Evolutionary conservation across 2,329 filamentous ascomycete species (phyloP).

Genomic region (Fusarium paranaense): DNA sequence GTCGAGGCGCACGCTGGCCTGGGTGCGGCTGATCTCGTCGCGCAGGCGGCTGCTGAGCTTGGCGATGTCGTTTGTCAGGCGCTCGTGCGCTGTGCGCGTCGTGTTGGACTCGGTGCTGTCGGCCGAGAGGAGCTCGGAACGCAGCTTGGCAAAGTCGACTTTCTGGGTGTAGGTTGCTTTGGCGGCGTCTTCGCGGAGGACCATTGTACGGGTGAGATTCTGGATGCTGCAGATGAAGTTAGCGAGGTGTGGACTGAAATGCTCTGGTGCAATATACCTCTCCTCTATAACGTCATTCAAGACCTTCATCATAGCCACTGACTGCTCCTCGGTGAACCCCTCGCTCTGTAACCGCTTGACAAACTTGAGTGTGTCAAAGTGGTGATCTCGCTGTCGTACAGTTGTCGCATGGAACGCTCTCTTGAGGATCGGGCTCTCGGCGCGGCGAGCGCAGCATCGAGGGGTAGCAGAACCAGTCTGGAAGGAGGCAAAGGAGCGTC

Average conservation of each 20-base stretch:
- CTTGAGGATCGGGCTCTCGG: conserved; percentile 41
- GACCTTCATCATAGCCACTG: conserved; percentile 98
- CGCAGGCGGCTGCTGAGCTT: conserved; percentile 90
- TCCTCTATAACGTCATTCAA: conserved; percentile 97
- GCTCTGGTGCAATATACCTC: conserved; percentile 62
- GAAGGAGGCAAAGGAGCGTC: conserved; percentile 35
- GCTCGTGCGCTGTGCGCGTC: conserved; percentile 90
- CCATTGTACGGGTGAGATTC: conserved; percentile 97
- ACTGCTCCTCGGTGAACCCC: conserved; percentile 95
- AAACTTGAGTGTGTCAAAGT: conserved; percentile 98
- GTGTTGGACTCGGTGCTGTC: conserved; percentile 92
- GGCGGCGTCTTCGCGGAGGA: conserved; percentile 91
- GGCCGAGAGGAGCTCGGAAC: conserved; percentile 90
- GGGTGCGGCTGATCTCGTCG: conserved; percentile 94
- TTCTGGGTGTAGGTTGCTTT: conserved; percentile 87
- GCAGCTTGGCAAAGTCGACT: conserved; percentile 97
- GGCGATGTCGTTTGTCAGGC: conserved; percentile 91
- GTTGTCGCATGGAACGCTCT: conserved; percentile 76
- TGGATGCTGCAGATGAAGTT: conserved; percentile 74
- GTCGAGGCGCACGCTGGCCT: conserved; percentile 91
- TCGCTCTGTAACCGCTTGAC: conserved; percentile 90
- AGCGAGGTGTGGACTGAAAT: not conserved
- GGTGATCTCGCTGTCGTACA: conserved; percentile 78
- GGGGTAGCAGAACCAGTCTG: conserved; percentile 30
- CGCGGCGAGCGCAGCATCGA: conserved; percentile 14